Evolutionary conservation across 2,329 filamentous ascomycete genomes (phyloP), one percentile per base, ranked within the genome.

Genomic region (Aspergillus transmontanensis): DNA sequence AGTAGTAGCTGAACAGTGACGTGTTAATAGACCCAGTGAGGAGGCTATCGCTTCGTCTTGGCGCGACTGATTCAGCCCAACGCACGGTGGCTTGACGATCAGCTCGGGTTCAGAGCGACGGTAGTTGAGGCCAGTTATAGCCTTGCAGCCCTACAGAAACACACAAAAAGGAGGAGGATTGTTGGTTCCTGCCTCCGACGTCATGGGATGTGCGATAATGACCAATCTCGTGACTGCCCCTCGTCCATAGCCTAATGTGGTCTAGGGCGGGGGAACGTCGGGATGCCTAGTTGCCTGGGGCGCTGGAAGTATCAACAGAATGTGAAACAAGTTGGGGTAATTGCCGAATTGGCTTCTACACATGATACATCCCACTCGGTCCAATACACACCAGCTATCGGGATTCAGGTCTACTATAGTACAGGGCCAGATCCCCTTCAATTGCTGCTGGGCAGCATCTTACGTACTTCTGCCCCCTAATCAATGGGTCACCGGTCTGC

Each of bases 161-260:
- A 55, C 51, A 55, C 32, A 39, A 36, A 54, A 46, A 21, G 19
- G 21, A 23, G 23, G 34, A 54, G 39, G 30, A 50, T 54, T 28
- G 21, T 30, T n/a, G 16, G 43, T 30, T n/a, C 39, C 57, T 60
- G 57, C 53, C 58, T 62, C 60, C 59, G 60, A 68, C 68, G 68
- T 69, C 68, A 68, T 69, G 66, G 55, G 62, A 61, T 54, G 64
- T 59, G 62, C 60, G 62, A 41, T 58, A 54, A 58, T 54, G 48
- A 36, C 57, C 56, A 62, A 64, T 65, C 64, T 61, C 68, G 67
- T 69, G 66, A 67, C 62, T 69, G 64, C 68, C 69, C 69, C 68
- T 69, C 68, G 61, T 51, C 26, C 26, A 23, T 45, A 30, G 16
- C 67, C 62, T 32, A 53, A 67, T 57, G 12, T 3, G 61, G 67